Evolutionary conservation across 2,329 filamentous ascomycete species (phyloP), one percentile per base, ranked within the genome.

Genomic region (Aspergillus cejpii): DNA sequence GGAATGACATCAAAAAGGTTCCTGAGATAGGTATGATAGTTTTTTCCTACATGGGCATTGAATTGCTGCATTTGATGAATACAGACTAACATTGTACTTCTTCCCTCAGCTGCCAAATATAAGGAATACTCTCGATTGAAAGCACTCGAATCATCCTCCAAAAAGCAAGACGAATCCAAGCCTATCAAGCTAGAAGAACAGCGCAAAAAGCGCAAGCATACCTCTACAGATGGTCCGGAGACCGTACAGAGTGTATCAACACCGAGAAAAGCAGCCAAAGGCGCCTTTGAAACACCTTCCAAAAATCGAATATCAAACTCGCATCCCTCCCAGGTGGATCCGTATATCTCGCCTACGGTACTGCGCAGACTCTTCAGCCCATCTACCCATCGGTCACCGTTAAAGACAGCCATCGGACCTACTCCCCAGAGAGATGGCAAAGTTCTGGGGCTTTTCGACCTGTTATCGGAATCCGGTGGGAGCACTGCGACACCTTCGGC

Each of bases 351-450:
- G 0, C 70, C 71, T 0, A 64, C 66, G 0, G 59, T 57, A 1
- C 51, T 70, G 5, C 64, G 66, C 14, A 56, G 58, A 26, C 52
- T 69, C 8, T 67, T 67, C 58, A 66, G 63, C 42, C 61, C 68
- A 6, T 59, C 53, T 20, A 55, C 62, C 2, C 65, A 68, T 37
- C 53, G 49, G 12, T 58, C 62, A 6, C 65, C 67, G 2, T 51
- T 72, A 2, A 66, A 68, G 36, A 50, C 62, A 6, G 64, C 62
- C 19, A 70, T 74, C 39, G 72, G 71, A 3, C 72, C 72, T 10
- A 74, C 72, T 2, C 72, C 72, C 1, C 70, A 74, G 46, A 67
- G 72, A 28, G 70, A 74, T 55, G 72, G 72, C 7, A 73, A 67
- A 36, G 64, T 71, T 0, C 52, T 75, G 2, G 72, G 72, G 0